A percentile compares a stretch with the other conserved stretches of the same genome.
These are phyloP conservation scores for Nicotiana tomentosiformis DNA, from an alignment of 257 asterid genomes.

Conservation along the genomic window DNA sequence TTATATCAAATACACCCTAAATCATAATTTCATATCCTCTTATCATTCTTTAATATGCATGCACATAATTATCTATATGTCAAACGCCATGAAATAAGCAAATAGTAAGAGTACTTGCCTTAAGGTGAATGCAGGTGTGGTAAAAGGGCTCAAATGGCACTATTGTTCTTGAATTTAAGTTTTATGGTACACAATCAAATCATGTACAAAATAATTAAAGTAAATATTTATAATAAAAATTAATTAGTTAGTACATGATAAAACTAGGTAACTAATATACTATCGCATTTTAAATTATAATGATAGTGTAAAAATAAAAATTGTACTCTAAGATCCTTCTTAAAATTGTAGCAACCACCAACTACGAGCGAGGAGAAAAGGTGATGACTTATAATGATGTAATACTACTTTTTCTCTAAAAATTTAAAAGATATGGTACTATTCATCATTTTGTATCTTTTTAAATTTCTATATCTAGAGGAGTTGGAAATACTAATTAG, in stretches of 20 bases:
- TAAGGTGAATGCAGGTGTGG: too few relatives aligned
- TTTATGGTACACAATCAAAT: background rate
- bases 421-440: too few relatives aligned
- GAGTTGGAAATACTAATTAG: background rate
- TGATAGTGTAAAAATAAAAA: too few relatives aligned
- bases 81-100: too few relatives aligned
- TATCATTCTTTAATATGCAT: background rate
- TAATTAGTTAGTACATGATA: background rate
- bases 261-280: background rate
- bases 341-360: background rate
- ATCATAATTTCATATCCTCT: background rate
- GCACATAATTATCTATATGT: background rate
- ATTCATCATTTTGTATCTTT: too few relatives aligned
- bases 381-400: background rate
- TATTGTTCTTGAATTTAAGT: too few relatives aligned
- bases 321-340: background rate
- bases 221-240: background rate
- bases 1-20: background rate
- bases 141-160: too few relatives aligned
- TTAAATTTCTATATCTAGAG: background rate
- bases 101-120: too few relatives aligned
- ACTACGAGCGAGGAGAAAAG: background rate
- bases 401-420: too few relatives aligned
- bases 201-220: background rate
- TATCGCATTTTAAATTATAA: background rate